Percentiles rank a stretch among this genome's conserved stretches.
These are phyloP conservation scores for Trichosporon coremiiforme DNA, from an alignment of 1,284 basidiomycete species.

Conservation along the genomic window DNA sequence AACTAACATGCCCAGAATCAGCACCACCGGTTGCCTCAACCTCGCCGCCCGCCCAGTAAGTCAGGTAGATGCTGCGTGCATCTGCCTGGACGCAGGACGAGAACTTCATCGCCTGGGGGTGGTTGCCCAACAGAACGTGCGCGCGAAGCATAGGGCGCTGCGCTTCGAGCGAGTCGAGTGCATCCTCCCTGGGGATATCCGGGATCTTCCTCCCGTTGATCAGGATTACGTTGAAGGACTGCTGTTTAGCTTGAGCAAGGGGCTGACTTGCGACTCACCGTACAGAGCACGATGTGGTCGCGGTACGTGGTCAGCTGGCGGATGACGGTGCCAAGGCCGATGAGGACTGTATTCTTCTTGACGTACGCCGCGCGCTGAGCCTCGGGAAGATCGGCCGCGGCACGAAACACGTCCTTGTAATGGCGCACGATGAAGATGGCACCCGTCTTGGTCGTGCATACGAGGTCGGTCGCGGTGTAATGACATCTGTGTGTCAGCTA, in stretches of 20 bases:
- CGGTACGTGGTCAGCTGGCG: constrained; percentile 39
- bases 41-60: constrained; percentile 40
- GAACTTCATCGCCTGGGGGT: constrained; percentile 32
- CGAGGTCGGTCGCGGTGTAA: constrained; percentile 41
- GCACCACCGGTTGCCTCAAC: constrained; percentile 4
- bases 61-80: constrained; percentile 37
- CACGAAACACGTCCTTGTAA: constrained; percentile 36
- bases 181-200: constrained; percentile 19
- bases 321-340: constrained; percentile 31
- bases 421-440: constrained; percentile 39
- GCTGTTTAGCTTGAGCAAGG: background rate
- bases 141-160: constrained; percentile 27
- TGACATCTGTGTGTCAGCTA: constrained; percentile 32
- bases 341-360: constrained; percentile 30
- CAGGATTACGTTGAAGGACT: constrained; percentile 34
- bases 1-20: constrained; percentile 17
- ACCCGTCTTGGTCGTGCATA: constrained; percentile 37
- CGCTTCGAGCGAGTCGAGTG: background rate
- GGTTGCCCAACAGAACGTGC: constrained; percentile 32
- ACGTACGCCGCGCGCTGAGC: constrained; percentile 28
- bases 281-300: constrained; percentile 38
- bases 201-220: constrained; percentile 37
- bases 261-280: constrained; percentile 28
- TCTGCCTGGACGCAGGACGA: constrained; percentile 46
- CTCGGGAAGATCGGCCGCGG: background rate